Evolutionary conservation across 2,329 filamentous ascomycete species (phyloP), one percentile per base, ranked within the genome.

Genomic region (Verticillium klebahnii): DNA sequence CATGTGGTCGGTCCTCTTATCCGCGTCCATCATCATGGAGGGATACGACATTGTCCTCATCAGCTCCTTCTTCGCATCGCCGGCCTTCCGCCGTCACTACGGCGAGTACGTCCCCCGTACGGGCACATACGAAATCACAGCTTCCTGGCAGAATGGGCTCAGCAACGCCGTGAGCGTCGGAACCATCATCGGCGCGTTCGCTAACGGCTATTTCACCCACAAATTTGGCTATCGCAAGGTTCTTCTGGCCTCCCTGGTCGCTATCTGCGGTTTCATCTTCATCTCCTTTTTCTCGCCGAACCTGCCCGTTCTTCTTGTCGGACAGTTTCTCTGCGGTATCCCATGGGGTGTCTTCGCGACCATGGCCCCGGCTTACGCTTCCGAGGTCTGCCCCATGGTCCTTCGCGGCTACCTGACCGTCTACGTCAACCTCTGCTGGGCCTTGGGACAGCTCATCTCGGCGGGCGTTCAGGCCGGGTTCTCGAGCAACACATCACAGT

Each of bases 61-160:
- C 5, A 65, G 64, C 59, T 74, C 71, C 58, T 75, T 77, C 59
- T 77, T 73, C 60, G 73, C 72, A 2, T 74, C 73, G 55, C 75
- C 70, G 0, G 65, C 70, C n/a, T 77, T 77, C 31, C 65, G 67
- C 36, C 62, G 66, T 2, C 65, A 69, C 31, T 73, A 69, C 45
- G 70, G 70, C 60, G 63, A 66, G 17, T 67, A 68, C 23, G 14
- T 57, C 7, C 63, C 39, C 19, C 52, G 11, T 9, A 65, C 40
- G 62, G 65, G 17, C 61, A 62, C 52, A 5, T 74, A 73, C 58
- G 71, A 83, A 63, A 71, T 85, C 25, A 72, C 77, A 0, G 77
- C 79, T 0, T 66, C 76, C 0, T 85, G 83, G 83, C 81, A 84
- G 67, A 75, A 78, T 3, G 80, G 75, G 0, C 69, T 85, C 0